Evolutionary conservation across 2,329 filamentous ascomycete genomes (phyloP), one percentile per base, ranked within the genome.

Genomic region (Fusarium globosum): DNA sequence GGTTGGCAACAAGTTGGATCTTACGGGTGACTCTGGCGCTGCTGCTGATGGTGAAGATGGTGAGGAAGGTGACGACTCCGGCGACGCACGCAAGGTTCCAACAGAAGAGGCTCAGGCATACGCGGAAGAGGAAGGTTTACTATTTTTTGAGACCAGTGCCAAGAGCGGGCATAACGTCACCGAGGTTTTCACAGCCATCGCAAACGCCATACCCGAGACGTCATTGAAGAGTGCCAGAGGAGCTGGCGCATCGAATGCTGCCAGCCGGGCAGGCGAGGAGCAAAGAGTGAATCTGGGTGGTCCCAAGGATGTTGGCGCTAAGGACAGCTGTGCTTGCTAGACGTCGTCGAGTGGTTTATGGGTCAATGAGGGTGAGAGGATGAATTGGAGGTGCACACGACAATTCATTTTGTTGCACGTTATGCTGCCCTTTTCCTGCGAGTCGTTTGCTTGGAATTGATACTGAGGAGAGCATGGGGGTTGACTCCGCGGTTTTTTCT

Each of bases 141-240:
- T 99, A 74, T 99, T 99, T 86, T 98, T 98, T 82, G 96, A 99
- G 87, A 99, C 96, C 21, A 97, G 94, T 81, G 96, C 96, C 53
- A 99, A 99, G 91, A 96, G 94, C 8, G 96, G 96, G 33, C 89
- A 93, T 80, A 98, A 98, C 82, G 96, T 99, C 43, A 91, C 93
- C 60, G 96, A 98, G 78, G 96, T 99, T 38, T 99, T 99, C 81
- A 98, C 95, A 51, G 96, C 96, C 38, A 99, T 99, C 81, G 96
- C 96, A 68, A 98, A 98, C 81, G 95, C 95, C 45, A 99, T 99
- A 79, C 96, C 96, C 4, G 96, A 99, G 87, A 97, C 95, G 59
- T 97, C 94, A 72, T 86, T 98, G 82, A 98, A 98, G 90, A 95
- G 92, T 57, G 89, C 93, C 39, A 90, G 94, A 76, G 93, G 93